Evolutionary conservation across 805 yeast species (phyloP).

Genomic region (Lipomyces oligophaga): DNA sequence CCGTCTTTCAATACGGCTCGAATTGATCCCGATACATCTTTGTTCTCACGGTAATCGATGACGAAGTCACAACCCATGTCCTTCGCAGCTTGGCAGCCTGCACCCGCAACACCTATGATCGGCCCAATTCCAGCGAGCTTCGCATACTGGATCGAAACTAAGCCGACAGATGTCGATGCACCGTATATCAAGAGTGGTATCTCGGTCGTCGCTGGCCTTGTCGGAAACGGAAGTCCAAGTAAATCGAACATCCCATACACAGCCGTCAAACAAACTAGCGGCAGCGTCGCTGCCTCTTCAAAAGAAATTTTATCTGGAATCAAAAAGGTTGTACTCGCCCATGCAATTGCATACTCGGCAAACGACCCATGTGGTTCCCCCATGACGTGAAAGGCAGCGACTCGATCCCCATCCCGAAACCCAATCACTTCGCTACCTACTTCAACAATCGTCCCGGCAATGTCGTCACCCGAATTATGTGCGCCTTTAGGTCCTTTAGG

Average conservation of each 20-base stretch:
- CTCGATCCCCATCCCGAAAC: constrained; percentile 20
- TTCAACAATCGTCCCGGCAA: constrained; percentile 19
- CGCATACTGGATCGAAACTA: constrained; percentile 18
- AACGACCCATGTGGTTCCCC: constrained; percentile 17
- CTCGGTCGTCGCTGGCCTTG: constrained; percentile 20
- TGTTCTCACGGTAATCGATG: constrained; percentile 18
- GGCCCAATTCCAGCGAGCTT: constrained; percentile 25
- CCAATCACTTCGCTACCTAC: constrained; percentile 19
- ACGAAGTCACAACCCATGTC: constrained; percentile 18
- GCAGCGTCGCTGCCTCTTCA: constrained; percentile 24
- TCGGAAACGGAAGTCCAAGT: constrained; percentile 20
- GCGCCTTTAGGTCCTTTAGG: constrained; percentile 1
- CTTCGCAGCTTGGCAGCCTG: constrained; percentile 8
- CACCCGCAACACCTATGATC: constrained; percentile 25
- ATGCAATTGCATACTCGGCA: constrained; percentile 22
- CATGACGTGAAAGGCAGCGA: constrained; percentile 25
- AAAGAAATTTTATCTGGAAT: constrained; percentile 20
- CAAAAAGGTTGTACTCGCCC: constrained; percentile 16
- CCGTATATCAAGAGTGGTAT: constrained; percentile 24
- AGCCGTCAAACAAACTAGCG: constrained; percentile 20
- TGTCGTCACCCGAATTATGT: constrained; percentile 24
- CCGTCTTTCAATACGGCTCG: constrained; percentile 13
- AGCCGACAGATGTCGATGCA: constrained; percentile 23
- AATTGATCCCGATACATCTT: constrained; percentile 10
- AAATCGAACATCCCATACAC: constrained; percentile 16